A percentile compares a stretch with the other conserved stretches of the same genome.
Conservation (phyloP, 345 rosid species). For the Aquilaria malaccensis region DNA sequence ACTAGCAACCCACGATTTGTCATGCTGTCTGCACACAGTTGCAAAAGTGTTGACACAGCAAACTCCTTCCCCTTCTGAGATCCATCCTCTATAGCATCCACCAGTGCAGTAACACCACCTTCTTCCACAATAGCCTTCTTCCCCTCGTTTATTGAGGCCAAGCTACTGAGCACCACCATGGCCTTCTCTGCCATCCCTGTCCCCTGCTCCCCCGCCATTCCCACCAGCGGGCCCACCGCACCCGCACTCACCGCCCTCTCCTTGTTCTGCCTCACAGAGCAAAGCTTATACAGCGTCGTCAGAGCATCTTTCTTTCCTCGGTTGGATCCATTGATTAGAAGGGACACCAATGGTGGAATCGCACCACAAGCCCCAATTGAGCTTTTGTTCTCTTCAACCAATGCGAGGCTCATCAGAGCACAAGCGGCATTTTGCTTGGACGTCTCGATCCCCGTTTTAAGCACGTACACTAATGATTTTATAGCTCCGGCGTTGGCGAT, state of each 20-base stretch:
- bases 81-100: slow-evolving; percentile 60
- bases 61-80: slow-evolving; percentile 52
- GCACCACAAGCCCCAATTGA: slow-evolving; percentile 58
- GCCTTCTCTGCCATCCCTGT: slow-evolving; percentile 62
- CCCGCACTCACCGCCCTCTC: slow-evolving; percentile 66
- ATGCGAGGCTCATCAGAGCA: slow-evolving; percentile 44
- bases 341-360: slow-evolving; percentile 53
- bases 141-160: slow-evolving; percentile 41
- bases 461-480: slow-evolving; percentile 48
- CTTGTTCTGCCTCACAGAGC: slow-evolving; percentile 45
- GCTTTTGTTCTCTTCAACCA: slow-evolving; percentile 46
- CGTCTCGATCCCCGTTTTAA: slow-evolving; percentile 52
- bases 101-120: slow-evolving; percentile 50
- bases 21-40: slow-evolving; percentile 38
- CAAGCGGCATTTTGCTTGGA: slow-evolving; percentile 70
- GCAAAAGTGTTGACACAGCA: slow-evolving; percentile 44
- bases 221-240: slow-evolving; percentile 52
- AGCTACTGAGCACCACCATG: slow-evolving; percentile 56
- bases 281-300: slow-evolving; percentile 57
- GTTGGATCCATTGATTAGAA: slow-evolving; percentile 40
- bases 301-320: slow-evolving; percentile 61
- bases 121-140: slow-evolving; percentile 47
- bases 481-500: slow-evolving; percentile 45
- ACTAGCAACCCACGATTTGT: slow-evolving; percentile 50
- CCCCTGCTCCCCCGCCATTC: slow-evolving; percentile 43